Base-by-base conservation (phyloP, 129 eudicot genomes). In the Mikania micrantha region DNA sequence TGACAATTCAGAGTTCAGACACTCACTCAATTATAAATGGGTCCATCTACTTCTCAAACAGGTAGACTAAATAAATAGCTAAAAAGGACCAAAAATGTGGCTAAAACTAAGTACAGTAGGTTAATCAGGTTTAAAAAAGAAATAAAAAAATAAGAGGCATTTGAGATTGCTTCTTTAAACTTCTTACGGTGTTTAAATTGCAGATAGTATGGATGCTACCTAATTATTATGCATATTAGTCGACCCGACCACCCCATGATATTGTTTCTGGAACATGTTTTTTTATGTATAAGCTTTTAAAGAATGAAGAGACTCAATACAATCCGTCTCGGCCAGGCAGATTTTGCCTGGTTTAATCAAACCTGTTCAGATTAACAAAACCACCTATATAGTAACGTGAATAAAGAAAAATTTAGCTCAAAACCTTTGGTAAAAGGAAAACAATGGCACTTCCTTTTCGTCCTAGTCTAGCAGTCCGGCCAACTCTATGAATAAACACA, bases 391-490 rank as follows among this genome's bases (percentile, higher is more conserved):
- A 47, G 25, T 47, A 47, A 47, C 17, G 19, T 17, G 25, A 40
- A 48, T 20, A 2, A 67, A 68, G 3, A 49, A 31, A 15, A 32
- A 48, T 1, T 7, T 60, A 67, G 48, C 8, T 34, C 5, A 6
- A 49, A 53, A 90, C 97, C 98, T 92, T 88, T 15, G 96, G 96
- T 66, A 80, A 61, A 29, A 92, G 85, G 50, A 88, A 92, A 19
- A 92, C 96, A 64, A 92, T 53, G 56, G 96, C 90, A 78, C 82
- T 88, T 73, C 96, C 98, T 80, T 84, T 81, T 34, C 95, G 84
- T 41, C 98, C 98, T 84, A 92, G 58, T 56, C 98, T 81, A 71
- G 98, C 98, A 31, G 96, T 92, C 77, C 98, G 83, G 41, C 98
- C 98, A 65, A 84, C 98, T 84, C 98, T 84, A 74, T 92, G 96